A percentile compares a stretch with the other conserved stretches of the same genome.
Evolutionary conservation across 1,284 basidiomycete genomes (phyloP).

Genomic region (Rhodotorula sp.): DNA sequence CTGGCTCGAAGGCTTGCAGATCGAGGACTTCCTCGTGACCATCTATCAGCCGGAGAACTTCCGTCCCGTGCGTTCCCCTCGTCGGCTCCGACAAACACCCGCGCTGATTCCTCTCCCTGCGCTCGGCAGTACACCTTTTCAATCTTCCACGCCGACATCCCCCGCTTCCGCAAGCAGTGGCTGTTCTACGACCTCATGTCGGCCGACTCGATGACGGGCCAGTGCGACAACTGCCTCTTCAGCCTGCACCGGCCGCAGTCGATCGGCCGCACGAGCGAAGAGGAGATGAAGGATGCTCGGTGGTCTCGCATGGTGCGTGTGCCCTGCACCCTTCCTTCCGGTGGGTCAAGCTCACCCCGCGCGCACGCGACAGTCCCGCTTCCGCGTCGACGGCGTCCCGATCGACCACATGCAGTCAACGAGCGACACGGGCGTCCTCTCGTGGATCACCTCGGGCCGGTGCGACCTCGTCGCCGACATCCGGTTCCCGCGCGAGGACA

Average conservation of each 20-base stretch:
- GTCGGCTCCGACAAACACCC: background rate
- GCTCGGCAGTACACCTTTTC: conserved; percentile 78
- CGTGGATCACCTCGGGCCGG: conserved; percentile 96
- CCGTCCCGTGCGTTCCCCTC: conserved; percentile 60
- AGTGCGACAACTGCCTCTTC: conserved; percentile 97
- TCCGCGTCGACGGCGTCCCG: conserved; percentile 94
- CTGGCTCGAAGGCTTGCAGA: conserved; percentile 80
- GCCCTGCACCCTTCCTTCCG: background rate
- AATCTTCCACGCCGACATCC: conserved; percentile 91
- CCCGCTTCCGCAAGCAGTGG: conserved; percentile 87
- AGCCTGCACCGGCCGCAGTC: conserved; percentile 96
- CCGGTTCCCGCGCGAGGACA: conserved; percentile 75
- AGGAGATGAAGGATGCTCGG: conserved; percentile 74
- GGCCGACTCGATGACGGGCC: conserved; percentile 93
- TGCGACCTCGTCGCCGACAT: conserved; percentile 97
- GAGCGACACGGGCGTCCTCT: conserved; percentile 79
- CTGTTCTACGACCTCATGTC: conserved; percentile 68
- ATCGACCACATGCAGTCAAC: conserved; percentile 93
- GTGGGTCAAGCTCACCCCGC: background rate
- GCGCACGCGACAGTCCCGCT: conserved; percentile 67
- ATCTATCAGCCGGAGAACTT: conserved; percentile 92
- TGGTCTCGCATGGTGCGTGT: conserved; percentile 80
- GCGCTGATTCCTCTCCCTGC: background rate
- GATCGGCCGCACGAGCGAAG: conserved; percentile 83
- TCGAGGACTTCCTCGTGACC: conserved; percentile 92